phyloP scores from a whole-genome alignment of 495 filamentous ascomycete genomes.

The Hypoxylon trugodes region DNA sequence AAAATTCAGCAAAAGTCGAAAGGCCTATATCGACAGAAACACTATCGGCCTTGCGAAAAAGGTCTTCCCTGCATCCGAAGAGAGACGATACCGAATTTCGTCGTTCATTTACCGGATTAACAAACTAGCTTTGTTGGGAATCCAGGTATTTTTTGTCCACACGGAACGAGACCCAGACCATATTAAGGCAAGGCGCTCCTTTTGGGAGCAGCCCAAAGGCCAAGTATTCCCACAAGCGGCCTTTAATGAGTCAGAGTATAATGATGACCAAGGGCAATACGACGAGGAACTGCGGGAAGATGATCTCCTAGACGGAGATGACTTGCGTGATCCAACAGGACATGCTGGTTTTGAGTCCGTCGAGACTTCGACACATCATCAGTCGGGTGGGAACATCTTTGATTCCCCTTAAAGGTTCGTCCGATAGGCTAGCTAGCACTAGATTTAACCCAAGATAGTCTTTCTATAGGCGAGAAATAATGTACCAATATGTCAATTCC shows the following conservation, averaged over 20 bases:
- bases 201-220: no score
- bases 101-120: not conserved
- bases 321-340: not conserved
- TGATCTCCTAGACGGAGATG: not conserved
- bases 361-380: no score
- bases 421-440: no score
- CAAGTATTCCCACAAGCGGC: no score
- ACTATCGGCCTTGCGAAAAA: not conserved
- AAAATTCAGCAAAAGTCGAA: not conserved
- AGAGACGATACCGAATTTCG: constrained; percentile 5
- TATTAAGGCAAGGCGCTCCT: no score
- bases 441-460: no score
- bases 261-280: not conserved
- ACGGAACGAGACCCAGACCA: not conserved
- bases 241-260: not conserved
- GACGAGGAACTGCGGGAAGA: not conserved
- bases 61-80: constrained; percentile 12
- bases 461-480: no score
- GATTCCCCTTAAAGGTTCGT: no score
- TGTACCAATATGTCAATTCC: no score
- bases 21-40: constrained; percentile 5
- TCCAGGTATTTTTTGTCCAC: not conserved
- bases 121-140: constrained; percentile 7
- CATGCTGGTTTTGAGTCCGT: constrained; percentile 5
- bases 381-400: no score